Conservation (phyloP, 441 rosid species). For the Breynia disticha region DNA sequence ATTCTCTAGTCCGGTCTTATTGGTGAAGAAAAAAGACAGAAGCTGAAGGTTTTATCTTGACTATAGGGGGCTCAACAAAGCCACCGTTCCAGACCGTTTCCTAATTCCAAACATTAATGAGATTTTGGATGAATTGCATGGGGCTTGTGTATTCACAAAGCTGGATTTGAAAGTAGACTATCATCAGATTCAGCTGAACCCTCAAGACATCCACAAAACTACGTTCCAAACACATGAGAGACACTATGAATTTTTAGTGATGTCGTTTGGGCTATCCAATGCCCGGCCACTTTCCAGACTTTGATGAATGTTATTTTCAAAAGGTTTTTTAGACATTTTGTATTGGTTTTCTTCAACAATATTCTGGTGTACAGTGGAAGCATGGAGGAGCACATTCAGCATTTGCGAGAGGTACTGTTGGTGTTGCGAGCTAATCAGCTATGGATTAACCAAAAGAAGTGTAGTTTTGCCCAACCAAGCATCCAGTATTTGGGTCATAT, state of each 20-base stretch:
- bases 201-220: not conserved
- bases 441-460: not conserved
- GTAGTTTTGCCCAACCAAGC: too few species aligned
- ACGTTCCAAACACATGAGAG: not conserved
- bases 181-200: not conserved
- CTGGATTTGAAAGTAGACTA: not conserved
- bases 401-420: not conserved
- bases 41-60: not conserved
- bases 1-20: not conserved
- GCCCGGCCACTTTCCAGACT: not conserved
- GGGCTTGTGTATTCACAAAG: not conserved
- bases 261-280: not conserved
- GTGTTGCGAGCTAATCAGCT: not conserved
- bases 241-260: not conserved
- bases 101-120: not conserved
- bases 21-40: slow-evolving; percentile 2
- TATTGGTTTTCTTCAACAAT: not conserved
- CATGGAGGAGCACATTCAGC: not conserved
- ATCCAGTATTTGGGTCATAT: too few species aligned
- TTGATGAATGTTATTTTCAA: not conserved
- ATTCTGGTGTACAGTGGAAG: not conserved
- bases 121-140: slow-evolving; percentile 1
- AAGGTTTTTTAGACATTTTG: not conserved
- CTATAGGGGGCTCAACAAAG: not conserved
- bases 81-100: not conserved